A percentile compares a stretch with the other conserved stretches of the same genome.
Evolutionary conservation across 441 rosid genomes (phyloP).

Genomic region (Euphorbia celastroides): DNA sequence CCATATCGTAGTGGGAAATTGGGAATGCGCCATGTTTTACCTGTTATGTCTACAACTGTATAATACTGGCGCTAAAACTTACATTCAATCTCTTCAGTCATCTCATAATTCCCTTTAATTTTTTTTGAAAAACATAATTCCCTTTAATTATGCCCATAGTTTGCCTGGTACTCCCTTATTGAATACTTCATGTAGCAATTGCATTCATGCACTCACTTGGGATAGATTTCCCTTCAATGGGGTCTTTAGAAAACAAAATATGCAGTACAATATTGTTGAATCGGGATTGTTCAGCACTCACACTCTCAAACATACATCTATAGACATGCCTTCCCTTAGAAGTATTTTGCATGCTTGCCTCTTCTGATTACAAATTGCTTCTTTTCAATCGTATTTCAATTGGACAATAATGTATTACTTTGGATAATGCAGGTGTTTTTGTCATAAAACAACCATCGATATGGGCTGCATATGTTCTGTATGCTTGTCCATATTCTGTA

Average conservation of each 20-base stretch:
- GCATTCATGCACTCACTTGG: not conserved
- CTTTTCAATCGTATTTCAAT: not conserved
- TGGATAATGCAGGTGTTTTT: conserved; percentile 74
- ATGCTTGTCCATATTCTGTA: conserved; percentile 89
- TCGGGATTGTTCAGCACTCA: not conserved
- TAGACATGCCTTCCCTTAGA: not conserved
- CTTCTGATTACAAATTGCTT: not conserved
- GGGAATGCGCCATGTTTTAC: not conserved
- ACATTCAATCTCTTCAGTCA: not conserved
- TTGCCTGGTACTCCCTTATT: not conserved
- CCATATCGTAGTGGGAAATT: not conserved
- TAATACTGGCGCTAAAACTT: not conserved
- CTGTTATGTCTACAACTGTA: not conserved
- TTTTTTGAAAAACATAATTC: too few relatives aligned
- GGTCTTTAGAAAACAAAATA: not conserved
- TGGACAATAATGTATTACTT: not conserved
- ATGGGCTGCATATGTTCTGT: conserved; percentile 96
- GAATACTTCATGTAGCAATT: not conserved
- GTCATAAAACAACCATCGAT: conserved; percentile 94
- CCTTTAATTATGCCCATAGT: not conserved
- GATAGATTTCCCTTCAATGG: not conserved
- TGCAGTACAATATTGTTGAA: not conserved
- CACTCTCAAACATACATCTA: not conserved
- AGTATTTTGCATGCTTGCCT: not conserved
- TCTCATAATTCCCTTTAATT: not conserved